Percentiles rank a stretch among this genome's conserved stretches.
phyloP scores from a whole-genome alignment of 345 rosid genomes.

The Ceriops tagal region DNA sequence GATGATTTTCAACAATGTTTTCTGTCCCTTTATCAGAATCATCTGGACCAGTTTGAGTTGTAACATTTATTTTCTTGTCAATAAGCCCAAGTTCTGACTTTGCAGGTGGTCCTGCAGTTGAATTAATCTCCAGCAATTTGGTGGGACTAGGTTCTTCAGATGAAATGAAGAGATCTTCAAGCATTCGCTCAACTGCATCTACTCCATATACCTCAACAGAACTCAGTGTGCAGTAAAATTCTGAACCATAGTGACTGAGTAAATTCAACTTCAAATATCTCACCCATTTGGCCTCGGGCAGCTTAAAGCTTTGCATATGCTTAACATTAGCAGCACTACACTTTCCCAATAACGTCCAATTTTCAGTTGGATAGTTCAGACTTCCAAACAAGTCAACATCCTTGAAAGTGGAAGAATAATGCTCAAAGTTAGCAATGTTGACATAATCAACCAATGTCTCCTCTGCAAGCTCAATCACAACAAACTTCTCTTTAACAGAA shows the following conservation, averaged over 20 bases:
- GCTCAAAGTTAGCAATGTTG: slow-evolving; percentile 85
- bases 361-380: slow-evolving; percentile 66
- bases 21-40: slow-evolving; percentile 21
- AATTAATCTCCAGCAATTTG: slow-evolving; percentile 35
- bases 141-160: slow-evolving; percentile 37
- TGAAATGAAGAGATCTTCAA: slow-evolving; percentile 76
- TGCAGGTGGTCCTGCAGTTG: slow-evolving; percentile 22
- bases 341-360: slow-evolving; percentile 57
- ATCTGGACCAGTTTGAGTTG: slow-evolving; percentile 26
- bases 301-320: slow-evolving; percentile 69
- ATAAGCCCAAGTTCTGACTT: slow-evolving; percentile 31
- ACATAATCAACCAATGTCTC: slow-evolving; percentile 87
- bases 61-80: slow-evolving; percentile 30
- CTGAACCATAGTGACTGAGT: slow-evolving; percentile 84
- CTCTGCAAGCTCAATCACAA: slow-evolving; percentile 78
- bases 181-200: slow-evolving; percentile 89
- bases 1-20: slow-evolving; percentile 34
- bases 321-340: slow-evolving; percentile 70
- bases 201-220: slow-evolving; percentile 80
- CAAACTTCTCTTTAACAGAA: slow-evolving; percentile 64
- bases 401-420: slow-evolving; percentile 79
- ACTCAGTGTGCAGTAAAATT: slow-evolving; percentile 88
- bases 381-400: slow-evolving; percentile 79
- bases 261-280: slow-evolving; percentile 75
- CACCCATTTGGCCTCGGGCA: slow-evolving; percentile 84